phyloP scores from a whole-genome alignment of 2,329 filamentous ascomycete species.

The Sporothrix luriei region DNA sequence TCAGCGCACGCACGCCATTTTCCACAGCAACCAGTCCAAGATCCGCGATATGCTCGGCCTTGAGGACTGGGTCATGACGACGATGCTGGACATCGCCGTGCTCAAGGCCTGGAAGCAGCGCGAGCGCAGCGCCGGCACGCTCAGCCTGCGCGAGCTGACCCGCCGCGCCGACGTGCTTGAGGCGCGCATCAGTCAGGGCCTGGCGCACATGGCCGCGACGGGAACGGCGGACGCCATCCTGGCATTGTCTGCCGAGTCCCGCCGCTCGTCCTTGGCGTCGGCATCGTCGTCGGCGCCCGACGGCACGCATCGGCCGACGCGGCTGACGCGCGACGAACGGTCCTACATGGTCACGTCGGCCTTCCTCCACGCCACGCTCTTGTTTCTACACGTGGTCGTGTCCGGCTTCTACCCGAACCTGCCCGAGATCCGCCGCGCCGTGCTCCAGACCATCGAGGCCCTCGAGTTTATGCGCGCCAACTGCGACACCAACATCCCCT shows the following conservation, averaged over 20 bases:
- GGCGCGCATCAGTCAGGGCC: neutral
- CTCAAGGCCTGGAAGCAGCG: slow-evolving; percentile 31
- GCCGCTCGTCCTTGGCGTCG: neutral
- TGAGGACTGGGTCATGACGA: slow-evolving; percentile 29
- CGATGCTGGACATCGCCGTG: slow-evolving; percentile 28
- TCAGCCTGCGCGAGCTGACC: slow-evolving; percentile 24
- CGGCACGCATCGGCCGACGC: neutral
- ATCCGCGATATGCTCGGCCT: slow-evolving; percentile 25
- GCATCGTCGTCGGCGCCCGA: neutral
- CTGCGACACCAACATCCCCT: slow-evolving; percentile 28
- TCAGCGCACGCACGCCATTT: slow-evolving; percentile 29
- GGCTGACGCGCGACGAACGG: slow-evolving; percentile 15
- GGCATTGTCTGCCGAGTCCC: too few relatives aligned
- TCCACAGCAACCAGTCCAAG: slow-evolving; percentile 27
- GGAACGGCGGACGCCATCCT: neutral
- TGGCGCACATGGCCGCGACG: slow-evolving; percentile 22
- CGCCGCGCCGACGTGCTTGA: slow-evolving; percentile 28
- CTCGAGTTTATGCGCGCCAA: slow-evolving; percentile 30
- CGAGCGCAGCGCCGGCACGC: slow-evolving; percentile 28
- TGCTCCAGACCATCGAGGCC: slow-evolving; percentile 19
- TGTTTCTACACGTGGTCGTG: slow-evolving; percentile 28
- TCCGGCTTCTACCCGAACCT: slow-evolving; percentile 27
- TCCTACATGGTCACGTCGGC: slow-evolving; percentile 29
- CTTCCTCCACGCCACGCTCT: slow-evolving; percentile 19
- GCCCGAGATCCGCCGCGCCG: slow-evolving; percentile 30